phyloP scores from a whole-genome alignment of 108 stramenopile genomes.

The Hondaea fermentalgiana region DNA sequence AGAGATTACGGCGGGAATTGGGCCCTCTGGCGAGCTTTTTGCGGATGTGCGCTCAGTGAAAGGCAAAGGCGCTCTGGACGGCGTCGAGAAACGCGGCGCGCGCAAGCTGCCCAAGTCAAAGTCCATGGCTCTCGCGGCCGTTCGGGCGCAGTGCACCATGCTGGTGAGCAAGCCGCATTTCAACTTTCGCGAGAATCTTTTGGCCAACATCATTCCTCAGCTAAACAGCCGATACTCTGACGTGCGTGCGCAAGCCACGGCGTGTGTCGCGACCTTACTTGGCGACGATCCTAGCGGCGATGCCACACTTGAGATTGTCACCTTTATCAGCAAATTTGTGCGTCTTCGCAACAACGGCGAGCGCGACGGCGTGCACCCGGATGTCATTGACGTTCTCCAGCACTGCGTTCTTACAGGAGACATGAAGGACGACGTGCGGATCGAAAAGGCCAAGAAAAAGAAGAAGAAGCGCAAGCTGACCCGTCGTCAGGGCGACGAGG shows the following conservation, averaged over 20 bases:
- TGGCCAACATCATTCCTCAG: slow-evolving; percentile 57
- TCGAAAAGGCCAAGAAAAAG: slow-evolving; percentile 51
- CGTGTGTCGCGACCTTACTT: slow-evolving; percentile 57
- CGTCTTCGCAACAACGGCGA: slow-evolving; percentile 45
- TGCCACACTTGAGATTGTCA: slow-evolving; percentile 64
- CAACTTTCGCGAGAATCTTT: slow-evolving; percentile 71
- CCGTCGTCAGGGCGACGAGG: slow-evolving; percentile 51
- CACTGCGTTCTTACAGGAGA: slow-evolving; percentile 71
- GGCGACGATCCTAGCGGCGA: slow-evolving; percentile 64
- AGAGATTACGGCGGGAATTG: slow-evolving; percentile 25
- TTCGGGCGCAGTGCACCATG: slow-evolving; percentile 63
- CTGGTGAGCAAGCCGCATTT: slow-evolving; percentile 55
- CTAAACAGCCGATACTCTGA: slow-evolving; percentile 53
- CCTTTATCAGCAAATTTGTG: slow-evolving; percentile 59
- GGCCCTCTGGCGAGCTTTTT: not conserved
- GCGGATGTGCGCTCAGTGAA: slow-evolving; percentile 19
- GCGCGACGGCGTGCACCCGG: slow-evolving; percentile 43
- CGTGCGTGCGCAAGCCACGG: slow-evolving; percentile 58
- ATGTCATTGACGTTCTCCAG: slow-evolving; percentile 56
- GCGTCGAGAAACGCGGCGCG: not conserved
- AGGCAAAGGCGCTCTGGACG: not conserved
- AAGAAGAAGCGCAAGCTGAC: slow-evolving; percentile 52
- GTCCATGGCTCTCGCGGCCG: slow-evolving; percentile 57
- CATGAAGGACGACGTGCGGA: slow-evolving; percentile 66
- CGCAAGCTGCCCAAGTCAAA: slow-evolving; percentile 29